These are phyloP conservation scores for Cercospora zeae-maydis DNA, from an alignment of 2,329 filamentous ascomycete species.

Conservation along the genomic window DNA sequence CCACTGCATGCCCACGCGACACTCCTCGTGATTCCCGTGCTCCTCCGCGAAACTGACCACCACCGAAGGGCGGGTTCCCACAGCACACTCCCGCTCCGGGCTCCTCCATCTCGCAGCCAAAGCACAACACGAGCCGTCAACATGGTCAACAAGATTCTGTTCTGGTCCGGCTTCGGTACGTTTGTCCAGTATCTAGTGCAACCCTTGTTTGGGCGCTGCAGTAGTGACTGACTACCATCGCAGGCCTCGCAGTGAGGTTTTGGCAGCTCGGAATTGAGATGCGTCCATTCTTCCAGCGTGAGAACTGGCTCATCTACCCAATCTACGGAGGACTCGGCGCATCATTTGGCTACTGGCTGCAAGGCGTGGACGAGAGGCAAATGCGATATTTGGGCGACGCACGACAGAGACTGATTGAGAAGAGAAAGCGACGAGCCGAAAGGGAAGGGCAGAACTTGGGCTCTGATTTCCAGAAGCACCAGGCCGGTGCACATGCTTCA, in stretches of 20 bases:
- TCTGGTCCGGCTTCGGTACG: constrained; percentile 89
- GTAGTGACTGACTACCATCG: constrained; percentile 9
- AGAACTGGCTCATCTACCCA: constrained; percentile 87
- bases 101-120: background rate
- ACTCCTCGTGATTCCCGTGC: background rate
- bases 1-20: background rate
- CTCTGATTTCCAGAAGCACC: constrained; percentile 32
- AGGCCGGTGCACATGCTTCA: constrained; percentile 27
- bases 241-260: constrained; percentile 85
- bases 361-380: constrained; percentile 83
- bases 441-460: constrained; percentile 49
- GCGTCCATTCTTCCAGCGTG: constrained; percentile 84
- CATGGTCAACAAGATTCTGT: constrained; percentile 62
- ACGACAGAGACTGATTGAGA: constrained; percentile 78
- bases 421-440: constrained; percentile 74
- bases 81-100: background rate
- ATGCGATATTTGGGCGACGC: constrained; percentile 71
- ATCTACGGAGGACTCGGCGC: constrained; percentile 80
- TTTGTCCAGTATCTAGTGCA: background rate
- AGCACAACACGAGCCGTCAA: constrained; percentile 21
- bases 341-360: constrained; percentile 95
- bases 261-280: constrained; percentile 99
- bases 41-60: background rate
- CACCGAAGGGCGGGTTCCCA: constrained; percentile 12
- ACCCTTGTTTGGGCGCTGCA: background rate